phyloP scores from a whole-genome alignment of 108 stramenopile species.

The Stephanodiscus minutulus region DNA sequence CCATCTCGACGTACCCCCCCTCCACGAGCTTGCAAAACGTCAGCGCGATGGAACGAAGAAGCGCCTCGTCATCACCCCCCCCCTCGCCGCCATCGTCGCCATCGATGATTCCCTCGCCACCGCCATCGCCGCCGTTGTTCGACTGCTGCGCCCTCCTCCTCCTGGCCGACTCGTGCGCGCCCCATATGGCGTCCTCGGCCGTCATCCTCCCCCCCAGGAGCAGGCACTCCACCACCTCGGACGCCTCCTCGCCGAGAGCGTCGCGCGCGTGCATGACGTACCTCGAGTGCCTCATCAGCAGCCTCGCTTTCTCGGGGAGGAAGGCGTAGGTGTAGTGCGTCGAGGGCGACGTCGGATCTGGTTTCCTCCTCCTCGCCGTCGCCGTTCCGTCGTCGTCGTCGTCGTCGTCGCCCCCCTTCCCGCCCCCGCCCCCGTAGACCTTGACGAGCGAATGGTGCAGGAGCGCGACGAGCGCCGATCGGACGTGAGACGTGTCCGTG shows the following conservation, averaged over 20 bases:
- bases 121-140: constrained; percentile 13
- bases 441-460: constrained; percentile 74
- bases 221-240: constrained; percentile 61
- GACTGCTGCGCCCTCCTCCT: constrained; percentile 1
- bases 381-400: not conserved
- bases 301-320: constrained; percentile 55
- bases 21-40: constrained; percentile 56
- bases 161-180: constrained; percentile 49
- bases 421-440: constrained; percentile 27
- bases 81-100: not conserved
- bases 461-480: constrained; percentile 72
- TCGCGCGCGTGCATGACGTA: constrained; percentile 64
- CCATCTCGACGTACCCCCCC: constrained; percentile 62
- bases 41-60: constrained; percentile 51
- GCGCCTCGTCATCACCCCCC: constrained; percentile 18
- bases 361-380: constrained; percentile 3
- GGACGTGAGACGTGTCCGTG: constrained; percentile 50
- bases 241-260: constrained; percentile 58
- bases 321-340: constrained; percentile 61
- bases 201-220: constrained; percentile 65
- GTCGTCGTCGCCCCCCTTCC: too few relatives aligned
- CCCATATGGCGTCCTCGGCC: constrained; percentile 60
- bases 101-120: not conserved
- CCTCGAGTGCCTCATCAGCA: constrained; percentile 65
- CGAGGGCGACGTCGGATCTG: constrained; percentile 19